A percentile compares a stretch with the other conserved stretches of the same genome.
These are phyloP conservation scores for Phytopythium montanum DNA, from an alignment of 352 stramenopile species.

Conservation along the genomic window DNA sequence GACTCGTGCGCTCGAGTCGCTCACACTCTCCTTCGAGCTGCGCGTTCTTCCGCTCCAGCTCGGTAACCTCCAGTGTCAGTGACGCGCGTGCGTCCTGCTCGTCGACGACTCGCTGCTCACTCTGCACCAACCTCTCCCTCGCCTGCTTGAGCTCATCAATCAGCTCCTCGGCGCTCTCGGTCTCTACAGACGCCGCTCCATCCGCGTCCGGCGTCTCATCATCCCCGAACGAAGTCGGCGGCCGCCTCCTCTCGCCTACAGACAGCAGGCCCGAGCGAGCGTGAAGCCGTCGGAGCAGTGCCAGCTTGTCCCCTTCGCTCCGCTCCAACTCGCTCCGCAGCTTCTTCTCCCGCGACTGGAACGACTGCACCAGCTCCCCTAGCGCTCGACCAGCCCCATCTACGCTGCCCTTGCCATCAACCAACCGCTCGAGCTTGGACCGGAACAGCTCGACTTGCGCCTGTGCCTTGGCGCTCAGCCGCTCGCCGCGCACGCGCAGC, in stretches of 20 bases:
- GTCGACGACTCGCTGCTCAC: conserved; percentile 13
- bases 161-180: not conserved
- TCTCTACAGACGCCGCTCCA: not conserved
- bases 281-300: not conserved
- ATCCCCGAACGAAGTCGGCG: not conserved
- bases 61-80: conserved; percentile 12
- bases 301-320: not conserved
- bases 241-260: not conserved
- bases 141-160: conserved; percentile 4
- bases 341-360: conserved; percentile 37
- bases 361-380: conserved; percentile 32
- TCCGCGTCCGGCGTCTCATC: not conserved
- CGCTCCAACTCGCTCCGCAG: conserved; percentile 27
- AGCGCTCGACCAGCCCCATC: conserved; percentile 12
- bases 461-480: conserved; percentile 35
- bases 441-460: conserved; percentile 41
- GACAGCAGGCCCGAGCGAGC: not conserved
- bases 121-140: conserved; percentile 8
- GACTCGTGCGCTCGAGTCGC: not conserved
- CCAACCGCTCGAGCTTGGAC: conserved; percentile 31
- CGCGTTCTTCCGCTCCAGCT: conserved; percentile 16
- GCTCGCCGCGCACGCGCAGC: conserved; percentile 34
- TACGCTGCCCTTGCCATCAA: conserved; percentile 7
- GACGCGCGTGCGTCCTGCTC: conserved; percentile 20
- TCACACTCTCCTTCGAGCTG: conserved; percentile 9